phyloP scores from a whole-genome alignment of 116 monocot species.

The Zostera marina region DNA sequence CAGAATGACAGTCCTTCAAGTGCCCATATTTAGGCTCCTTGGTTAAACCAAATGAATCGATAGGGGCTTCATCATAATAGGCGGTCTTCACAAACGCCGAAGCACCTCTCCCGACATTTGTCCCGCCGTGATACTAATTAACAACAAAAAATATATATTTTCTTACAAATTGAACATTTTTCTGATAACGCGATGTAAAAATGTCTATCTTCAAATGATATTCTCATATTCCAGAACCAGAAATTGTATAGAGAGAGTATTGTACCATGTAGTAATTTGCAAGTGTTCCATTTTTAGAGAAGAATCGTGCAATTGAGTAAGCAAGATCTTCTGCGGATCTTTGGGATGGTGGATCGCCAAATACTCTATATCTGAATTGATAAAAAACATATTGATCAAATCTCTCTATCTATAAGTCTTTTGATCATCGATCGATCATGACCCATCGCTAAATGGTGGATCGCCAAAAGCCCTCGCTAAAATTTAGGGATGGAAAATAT shows the following conservation, averaged over 20 bases:
- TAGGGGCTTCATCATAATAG: constrained; percentile 95
- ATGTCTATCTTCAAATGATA: no score
- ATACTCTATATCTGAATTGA: constrained; percentile 40
- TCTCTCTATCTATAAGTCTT: no score
- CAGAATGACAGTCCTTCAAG: constrained; percentile 60
- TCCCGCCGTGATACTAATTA: constrained; percentile 97
- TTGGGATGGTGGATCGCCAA: constrained; percentile 88
- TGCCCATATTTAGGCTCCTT: constrained; percentile 97
- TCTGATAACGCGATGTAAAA: no score
- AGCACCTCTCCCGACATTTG: constrained; percentile 67
- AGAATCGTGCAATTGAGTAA: constrained; percentile 71
- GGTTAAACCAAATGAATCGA: constrained; percentile 57
- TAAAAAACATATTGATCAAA: no score
- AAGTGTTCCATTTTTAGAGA: constrained; percentile 76
- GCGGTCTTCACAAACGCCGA: constrained; percentile 53
- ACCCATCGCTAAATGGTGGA: no score
- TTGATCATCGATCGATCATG: no score
- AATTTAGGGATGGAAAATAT: no score
- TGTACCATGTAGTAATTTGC: constrained; percentile 97
- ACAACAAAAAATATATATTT: no score
- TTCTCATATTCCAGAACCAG: no score
- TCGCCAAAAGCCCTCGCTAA: no score
- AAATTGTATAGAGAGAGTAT: no score
- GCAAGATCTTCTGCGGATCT: constrained; percentile 94
- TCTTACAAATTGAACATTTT: no score